Base-by-base conservation (phyloP, 305 asterid genomes). In the Petunia hybrid region DNA sequence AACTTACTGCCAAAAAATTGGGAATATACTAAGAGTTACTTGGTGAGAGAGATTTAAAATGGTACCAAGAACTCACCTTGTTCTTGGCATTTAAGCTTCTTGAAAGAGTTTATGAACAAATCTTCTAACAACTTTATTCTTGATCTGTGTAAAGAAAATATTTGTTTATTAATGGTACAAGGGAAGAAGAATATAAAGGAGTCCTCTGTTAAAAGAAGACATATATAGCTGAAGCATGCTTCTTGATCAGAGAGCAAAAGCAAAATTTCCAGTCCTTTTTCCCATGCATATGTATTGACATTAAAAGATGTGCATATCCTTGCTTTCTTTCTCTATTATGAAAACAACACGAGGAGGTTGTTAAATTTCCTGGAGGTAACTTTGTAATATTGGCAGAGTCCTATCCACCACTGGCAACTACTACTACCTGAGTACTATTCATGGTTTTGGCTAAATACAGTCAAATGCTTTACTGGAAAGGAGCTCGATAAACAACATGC, bases 71-170 rank as follows among this genome's bases (percentile, higher is more conserved):
- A 73, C 57, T 64, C 88, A 93, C 98, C 97, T 93, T 87, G 93
- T 82, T 92, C 95, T 89, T 76, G 97, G 92, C 97, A 94, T 94
- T 86, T 85, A 55, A 36, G 74, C 42, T 39, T 67, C 66, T 69
- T 78, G 41, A 70, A 45, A 35, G 0, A 35, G 62, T 71, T 71
- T 71, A 65, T 65, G 62, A 62, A 8, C 42, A 39, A 41, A 12
- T 53, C 5, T 57, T 14, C 79, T 64, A 57, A 67, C 0, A 22
- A 0, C 73, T 59, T 14, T 35, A 67, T 7, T 78, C 38, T 67
- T 48, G 60, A 22, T 64, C 46, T 55, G 9, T 48, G 82, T 45
- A 12, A 64, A 45, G 5, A 68, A 68, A 4, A 14, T 14, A 39
- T 62, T n/a, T 48, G 45, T 63, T 63, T 45, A 63, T 45, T 46